Evolutionary conservation across 2,329 filamentous ascomycete genomes (phyloP).

Genomic region (Podosphaera fusca): DNA sequence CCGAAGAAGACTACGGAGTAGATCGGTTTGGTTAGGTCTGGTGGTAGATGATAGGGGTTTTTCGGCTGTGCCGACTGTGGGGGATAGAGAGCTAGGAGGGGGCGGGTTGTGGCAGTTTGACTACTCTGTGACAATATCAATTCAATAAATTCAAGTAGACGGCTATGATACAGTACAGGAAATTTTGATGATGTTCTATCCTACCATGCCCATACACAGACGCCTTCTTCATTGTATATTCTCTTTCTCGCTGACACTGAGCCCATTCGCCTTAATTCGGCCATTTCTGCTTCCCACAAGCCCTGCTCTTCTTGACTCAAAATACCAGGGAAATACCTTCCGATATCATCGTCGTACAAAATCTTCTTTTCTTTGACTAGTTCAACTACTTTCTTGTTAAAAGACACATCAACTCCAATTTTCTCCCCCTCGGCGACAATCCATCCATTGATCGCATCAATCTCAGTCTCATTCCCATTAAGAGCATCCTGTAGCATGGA

Average conservation of each 20-base stretch:
- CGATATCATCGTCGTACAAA: conserved; percentile 16
- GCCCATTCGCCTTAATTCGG: neutral
- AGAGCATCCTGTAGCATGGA: conserved; percentile 38
- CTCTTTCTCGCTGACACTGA: neutral
- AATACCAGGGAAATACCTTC: conserved; percentile 2
- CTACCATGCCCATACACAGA: neutral
- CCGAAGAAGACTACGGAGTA: conserved; percentile 22
- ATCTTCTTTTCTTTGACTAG: conserved; percentile 20
- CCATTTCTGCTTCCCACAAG: neutral
- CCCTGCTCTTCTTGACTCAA: neutral
- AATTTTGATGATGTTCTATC: neutral
- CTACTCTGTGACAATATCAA: neutral
- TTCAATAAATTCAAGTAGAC: neutral
- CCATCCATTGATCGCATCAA: conserved; percentile 37
- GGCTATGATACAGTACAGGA: no score
- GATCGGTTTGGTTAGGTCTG: neutral
- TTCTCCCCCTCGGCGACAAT: conserved; percentile 16
- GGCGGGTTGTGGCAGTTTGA: neutral
- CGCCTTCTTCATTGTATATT: neutral
- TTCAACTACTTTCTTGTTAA: conserved; percentile 21
- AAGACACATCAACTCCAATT: conserved; percentile 15
- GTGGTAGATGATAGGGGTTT: neutral
- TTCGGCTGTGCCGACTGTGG: no score
- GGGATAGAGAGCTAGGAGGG: neutral
- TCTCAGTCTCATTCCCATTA: conserved; percentile 28